These are phyloP conservation scores for Coniochaeta sp. DNA, from an alignment of 2,329 filamentous ascomycete genomes.

Conservation along the genomic window DNA sequence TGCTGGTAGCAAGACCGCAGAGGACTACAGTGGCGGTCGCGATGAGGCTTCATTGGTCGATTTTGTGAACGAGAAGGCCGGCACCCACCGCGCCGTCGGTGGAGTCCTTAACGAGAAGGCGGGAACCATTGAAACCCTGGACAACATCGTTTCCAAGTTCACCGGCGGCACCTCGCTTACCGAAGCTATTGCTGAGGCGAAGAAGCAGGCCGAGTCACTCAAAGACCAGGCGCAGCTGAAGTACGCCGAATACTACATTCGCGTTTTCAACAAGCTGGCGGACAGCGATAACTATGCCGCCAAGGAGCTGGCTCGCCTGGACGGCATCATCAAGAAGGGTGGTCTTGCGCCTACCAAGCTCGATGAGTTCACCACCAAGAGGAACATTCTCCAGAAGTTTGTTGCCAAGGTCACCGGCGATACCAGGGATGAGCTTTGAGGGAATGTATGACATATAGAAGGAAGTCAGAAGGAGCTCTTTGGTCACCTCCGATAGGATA, in stretches of 20 bases:
- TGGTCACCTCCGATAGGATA: conserved; percentile 18
- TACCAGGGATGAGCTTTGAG: conserved; percentile 66
- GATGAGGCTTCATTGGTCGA: conserved; percentile 67
- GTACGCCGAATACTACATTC: conserved; percentile 91
- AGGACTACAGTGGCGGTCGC: conserved; percentile 69
- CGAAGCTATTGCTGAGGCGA: conserved; percentile 62
- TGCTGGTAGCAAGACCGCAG: conserved; percentile 66
- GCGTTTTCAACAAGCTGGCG: conserved; percentile 78
- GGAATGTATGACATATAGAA: background rate
- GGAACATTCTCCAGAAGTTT: conserved; percentile 82
- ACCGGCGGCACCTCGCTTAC: conserved; percentile 54
- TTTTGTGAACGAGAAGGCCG: conserved; percentile 84
- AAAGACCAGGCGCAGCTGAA: conserved; percentile 58
- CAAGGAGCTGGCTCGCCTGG: conserved; percentile 79
- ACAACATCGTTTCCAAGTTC: conserved; percentile 69
- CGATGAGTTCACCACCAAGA: conserved; percentile 79
- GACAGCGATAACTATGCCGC: conserved; percentile 70
- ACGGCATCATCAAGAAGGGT: conserved; percentile 77
- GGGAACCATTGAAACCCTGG: conserved; percentile 74
- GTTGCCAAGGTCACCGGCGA: conserved; percentile 45
- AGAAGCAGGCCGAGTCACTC: conserved; percentile 60
- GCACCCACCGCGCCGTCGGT: conserved; percentile 75
- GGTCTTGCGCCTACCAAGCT: conserved; percentile 78
- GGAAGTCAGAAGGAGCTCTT: conserved; percentile 16
- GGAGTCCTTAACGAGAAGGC: conserved; percentile 72